Base-by-base conservation (phyloP, 2,329 filamentous ascomycete species). In the Helminthosporium solani region DNA sequence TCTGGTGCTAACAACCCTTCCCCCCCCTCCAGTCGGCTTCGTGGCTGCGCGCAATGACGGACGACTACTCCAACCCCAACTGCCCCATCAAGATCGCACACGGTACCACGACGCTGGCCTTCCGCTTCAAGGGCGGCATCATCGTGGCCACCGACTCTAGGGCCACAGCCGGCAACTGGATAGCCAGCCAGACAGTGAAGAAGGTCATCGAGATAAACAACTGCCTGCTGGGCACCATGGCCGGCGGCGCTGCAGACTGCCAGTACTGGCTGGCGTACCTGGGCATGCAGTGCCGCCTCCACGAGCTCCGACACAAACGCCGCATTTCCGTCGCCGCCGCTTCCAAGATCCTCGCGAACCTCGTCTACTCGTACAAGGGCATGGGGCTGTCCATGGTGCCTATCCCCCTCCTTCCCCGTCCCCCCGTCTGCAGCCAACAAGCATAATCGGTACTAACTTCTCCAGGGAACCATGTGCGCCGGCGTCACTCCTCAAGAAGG, bases 251-350 rank as follows among this genome's bases (percentile, higher is more conserved):
- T 68, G 94, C 94, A 84, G 94, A 99, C 76, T 99, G 94, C 75
- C 94, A 97, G 84, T 97, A 96, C 82, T 99, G 94, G 94, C 87
- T 99, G 56, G 91, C 90, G 67, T 99, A 95, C 80, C 83, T 99
- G 57, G 94, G 92, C 66, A 96, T 97, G 87, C 91, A 99, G 80
- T 99, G 94, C 78, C 90, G 94, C 49, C 88, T 99, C 57, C 92
- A 99, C 79, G 94, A 99, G 79, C 91, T 99, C 66, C 90, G 94
- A 59, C 92, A 99, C 82, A 99, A 99, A 82, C 90, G 90, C 73
- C 90, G 94, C 70, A 99, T 99, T 78, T 94, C 90, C 51, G 94
- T 99, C 56, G 92, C 94, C 36, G 94, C 94, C 37, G 94, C 94
- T 43, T 95, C 88, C 70, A 99, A 99, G 82, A 96, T 99, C 72